Percentiles rank a stretch among this genome's conserved stretches.
Conservation (phyloP, 257 asterid genomes). For the Vinca minor region DNA sequence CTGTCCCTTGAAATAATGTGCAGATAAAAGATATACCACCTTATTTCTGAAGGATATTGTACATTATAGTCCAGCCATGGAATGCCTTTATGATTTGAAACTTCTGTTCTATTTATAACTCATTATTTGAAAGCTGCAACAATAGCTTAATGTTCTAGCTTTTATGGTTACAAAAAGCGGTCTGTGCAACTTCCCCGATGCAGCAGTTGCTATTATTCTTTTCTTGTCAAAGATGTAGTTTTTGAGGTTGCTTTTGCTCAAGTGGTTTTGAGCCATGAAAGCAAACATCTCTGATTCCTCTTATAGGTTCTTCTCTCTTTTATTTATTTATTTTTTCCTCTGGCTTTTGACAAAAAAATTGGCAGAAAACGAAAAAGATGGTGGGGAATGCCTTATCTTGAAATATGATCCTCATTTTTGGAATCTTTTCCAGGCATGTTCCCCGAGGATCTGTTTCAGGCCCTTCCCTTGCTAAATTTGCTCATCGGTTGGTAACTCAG, state of each 20-base stretch:
- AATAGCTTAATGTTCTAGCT: not conserved
- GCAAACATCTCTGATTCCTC: not conserved
- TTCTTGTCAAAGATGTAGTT: not conserved
- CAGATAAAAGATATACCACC: not conserved
- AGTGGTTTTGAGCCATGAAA: not conserved
- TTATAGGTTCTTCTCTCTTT: not conserved
- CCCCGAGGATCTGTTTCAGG: constrained; percentile 34
- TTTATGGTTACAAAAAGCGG: not conserved
- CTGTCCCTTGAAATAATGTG: not conserved
- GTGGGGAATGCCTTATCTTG: too few species aligned
- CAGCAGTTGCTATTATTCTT: not conserved
- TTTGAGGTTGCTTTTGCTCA: not conserved
- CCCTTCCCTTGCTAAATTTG: constrained; percentile 22
- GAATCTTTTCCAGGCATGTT: constrained; percentile 25
- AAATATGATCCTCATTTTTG: constrained; percentile 1
- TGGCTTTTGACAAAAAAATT: not conserved
- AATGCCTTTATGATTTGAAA: too few species aligned
- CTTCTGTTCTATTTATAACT: not conserved
- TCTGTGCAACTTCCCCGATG: not conserved
- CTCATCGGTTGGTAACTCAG: constrained; percentile 28
- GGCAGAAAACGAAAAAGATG: not conserved
- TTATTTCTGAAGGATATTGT: too few species aligned
- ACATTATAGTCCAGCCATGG: too few species aligned
- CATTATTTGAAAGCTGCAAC: not conserved
- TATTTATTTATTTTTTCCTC: too few species aligned